A percentile compares a stretch with the other conserved stretches of the same genome.
These are phyloP conservation scores for Ustilago bromivora DNA, from an alignment of 1,284 basidiomycete species.

Conservation along the genomic window DNA sequence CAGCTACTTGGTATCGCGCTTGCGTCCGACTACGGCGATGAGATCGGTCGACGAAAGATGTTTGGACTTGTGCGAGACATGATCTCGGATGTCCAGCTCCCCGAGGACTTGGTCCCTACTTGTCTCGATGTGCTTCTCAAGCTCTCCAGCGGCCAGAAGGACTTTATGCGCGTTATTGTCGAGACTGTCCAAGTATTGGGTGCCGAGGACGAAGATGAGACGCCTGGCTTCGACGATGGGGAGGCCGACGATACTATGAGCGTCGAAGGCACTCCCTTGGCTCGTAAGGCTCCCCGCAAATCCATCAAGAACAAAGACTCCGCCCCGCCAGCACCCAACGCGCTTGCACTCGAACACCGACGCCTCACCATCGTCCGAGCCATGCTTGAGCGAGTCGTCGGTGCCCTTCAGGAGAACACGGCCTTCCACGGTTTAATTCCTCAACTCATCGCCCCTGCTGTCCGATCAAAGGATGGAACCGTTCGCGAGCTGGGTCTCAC, in stretches of 20 bases:
- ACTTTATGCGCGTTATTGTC: conserved; percentile 92
- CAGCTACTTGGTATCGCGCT: conserved; percentile 85
- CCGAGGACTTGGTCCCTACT: conserved; percentile 80
- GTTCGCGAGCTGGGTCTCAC: conserved; percentile 88
- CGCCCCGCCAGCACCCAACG: conserved; percentile 25
- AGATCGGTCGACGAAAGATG: conserved; percentile 92
- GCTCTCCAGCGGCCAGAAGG: conserved; percentile 85
- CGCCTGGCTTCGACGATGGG: conserved; percentile 53
- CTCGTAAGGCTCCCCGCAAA: conserved; percentile 48
- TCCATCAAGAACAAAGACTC: conserved; percentile 38
- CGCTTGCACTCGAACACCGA: conserved; percentile 57
- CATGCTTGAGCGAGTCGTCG: conserved; percentile 82
- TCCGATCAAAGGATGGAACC: conserved; percentile 84
- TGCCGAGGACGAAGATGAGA: conserved; percentile 70
- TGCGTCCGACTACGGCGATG: conserved; percentile 90
- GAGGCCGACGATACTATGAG: conserved; percentile 50
- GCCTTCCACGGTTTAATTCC: conserved; percentile 89
- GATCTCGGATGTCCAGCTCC: conserved; percentile 82
- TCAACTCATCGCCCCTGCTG: conserved; percentile 89
- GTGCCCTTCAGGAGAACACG: conserved; percentile 89
- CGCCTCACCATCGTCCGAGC: conserved; percentile 79
- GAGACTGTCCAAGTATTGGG: conserved; percentile 81
- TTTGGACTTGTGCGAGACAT: conserved; percentile 73
- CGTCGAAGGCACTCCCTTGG: conserved; percentile 36
- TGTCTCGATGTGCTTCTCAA: conserved; percentile 89